Conservation (phyloP, 768 basidiomycete genomes). For the Agaricus bisporus region DNA sequence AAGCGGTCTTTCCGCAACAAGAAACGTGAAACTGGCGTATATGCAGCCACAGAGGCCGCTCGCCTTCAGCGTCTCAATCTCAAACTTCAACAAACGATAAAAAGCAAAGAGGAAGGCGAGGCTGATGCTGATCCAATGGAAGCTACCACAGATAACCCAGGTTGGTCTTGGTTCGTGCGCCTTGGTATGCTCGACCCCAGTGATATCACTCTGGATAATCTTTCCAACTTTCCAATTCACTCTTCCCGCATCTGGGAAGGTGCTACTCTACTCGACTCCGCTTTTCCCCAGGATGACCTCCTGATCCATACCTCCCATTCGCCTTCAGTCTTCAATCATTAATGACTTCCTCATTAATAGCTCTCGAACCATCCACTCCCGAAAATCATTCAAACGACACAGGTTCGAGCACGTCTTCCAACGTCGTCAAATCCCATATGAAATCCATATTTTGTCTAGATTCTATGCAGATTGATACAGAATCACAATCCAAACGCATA, state of each 20-base stretch:
- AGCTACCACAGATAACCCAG: slow-evolving; percentile 38
- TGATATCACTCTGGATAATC: slow-evolving; percentile 44
- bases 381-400: slow-evolving; percentile 17
- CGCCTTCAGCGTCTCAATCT: slow-evolving; percentile 66
- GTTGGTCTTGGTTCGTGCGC: slow-evolving; percentile 60
- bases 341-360: slow-evolving; percentile 35
- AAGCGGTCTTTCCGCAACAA: slow-evolving; percentile 75
- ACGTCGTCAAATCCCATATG: not conserved
- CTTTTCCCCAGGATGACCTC: slow-evolving; percentile 7
- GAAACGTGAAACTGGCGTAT: slow-evolving; percentile 70
- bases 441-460: slow-evolving; percentile 25
- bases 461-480: slow-evolving; percentile 49
- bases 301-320: slow-evolving; percentile 19
- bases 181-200: slow-evolving; percentile 54
- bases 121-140: slow-evolving; percentile 30
- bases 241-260: slow-evolving; percentile 7
- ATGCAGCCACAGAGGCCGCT: slow-evolving; percentile 73
- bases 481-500: slow-evolving; percentile 30
- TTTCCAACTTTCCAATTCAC: slow-evolving; percentile 13
- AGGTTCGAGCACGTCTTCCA: slow-evolving; percentile 23
- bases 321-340: slow-evolving; percentile 26
- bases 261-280: slow-evolving; percentile 5
- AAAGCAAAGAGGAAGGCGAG: slow-evolving; percentile 32
- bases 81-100: slow-evolving; percentile 50
- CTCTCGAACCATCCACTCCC: slow-evolving; percentile 17